Percentiles rank a stretch among this genome's conserved stretches.
Evolutionary conservation across 257 asterid species (phyloP).

Genomic region (Solanum lycopersicoides): DNA sequence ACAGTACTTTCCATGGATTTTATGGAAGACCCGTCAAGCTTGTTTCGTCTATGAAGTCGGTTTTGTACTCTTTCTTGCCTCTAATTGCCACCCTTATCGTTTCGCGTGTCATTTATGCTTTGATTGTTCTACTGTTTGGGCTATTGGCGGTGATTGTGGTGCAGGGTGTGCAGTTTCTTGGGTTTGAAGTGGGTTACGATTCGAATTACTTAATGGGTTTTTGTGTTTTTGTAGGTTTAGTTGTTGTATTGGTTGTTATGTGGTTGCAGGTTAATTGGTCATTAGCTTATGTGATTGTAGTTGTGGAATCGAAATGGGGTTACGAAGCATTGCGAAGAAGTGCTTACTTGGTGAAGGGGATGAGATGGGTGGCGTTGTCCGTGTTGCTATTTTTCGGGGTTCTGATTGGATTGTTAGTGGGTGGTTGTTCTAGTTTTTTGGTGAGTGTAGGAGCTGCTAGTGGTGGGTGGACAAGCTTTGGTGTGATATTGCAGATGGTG

Average conservation of each 20-base stretch:
- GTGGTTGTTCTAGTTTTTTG: constrained; percentile 16
- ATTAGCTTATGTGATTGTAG: constrained; percentile 35
- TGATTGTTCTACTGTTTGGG: constrained; percentile 1
- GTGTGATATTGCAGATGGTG: constrained; percentile 30
- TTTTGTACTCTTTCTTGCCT: constrained; percentile 27
- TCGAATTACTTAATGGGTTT: constrained; percentile 5
- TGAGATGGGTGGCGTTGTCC: constrained; percentile 25
- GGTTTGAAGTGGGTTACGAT: constrained; percentile 22
- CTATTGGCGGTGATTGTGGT: background rate
- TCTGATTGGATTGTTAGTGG: constrained; percentile 3
- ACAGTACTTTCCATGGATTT: constrained; percentile 50
- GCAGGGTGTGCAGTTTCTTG: constrained; percentile 9
- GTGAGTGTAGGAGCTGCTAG: constrained; percentile 10
- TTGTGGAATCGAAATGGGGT: constrained; percentile 65
- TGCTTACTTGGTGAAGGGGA: constrained; percentile 39
- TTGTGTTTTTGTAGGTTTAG: background rate
- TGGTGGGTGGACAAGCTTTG: constrained; percentile 36
- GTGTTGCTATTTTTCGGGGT: constrained; percentile 13
- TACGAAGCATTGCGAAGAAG: constrained; percentile 47
- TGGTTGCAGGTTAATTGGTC: constrained; percentile 37
- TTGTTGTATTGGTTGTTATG: constrained; percentile 2
- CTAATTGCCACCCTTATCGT: constrained; percentile 13
- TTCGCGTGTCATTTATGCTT: background rate
- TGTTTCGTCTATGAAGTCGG: constrained; percentile 34
- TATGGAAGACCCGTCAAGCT: constrained; percentile 39